Conservation (phyloP, 1,284 basidiomycete species). For the Puccinia coronata region DNA sequence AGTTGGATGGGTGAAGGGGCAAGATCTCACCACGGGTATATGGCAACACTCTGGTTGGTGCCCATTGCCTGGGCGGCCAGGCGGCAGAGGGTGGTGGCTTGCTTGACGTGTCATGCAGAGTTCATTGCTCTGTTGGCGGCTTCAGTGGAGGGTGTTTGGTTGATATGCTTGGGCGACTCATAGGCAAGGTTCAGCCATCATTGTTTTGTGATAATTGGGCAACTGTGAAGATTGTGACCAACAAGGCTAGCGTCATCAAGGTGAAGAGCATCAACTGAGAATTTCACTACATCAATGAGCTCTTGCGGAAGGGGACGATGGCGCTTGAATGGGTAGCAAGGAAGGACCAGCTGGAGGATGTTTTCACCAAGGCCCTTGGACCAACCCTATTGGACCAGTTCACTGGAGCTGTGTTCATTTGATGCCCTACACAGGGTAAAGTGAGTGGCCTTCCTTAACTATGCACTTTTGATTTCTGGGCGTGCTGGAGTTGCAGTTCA, state of each 20-base stretch:
- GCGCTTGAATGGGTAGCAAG: neutral
- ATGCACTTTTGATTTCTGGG: neutral
- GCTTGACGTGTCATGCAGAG: too few species aligned
- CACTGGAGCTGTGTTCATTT: neutral
- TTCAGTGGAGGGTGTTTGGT: neutral
- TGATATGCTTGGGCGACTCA: neutral
- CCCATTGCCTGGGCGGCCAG: too few species aligned
- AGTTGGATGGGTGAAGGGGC: too few species aligned
- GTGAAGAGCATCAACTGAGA: neutral
- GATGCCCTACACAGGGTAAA: neutral
- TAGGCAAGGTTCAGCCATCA: neutral
- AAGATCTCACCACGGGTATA: too few species aligned
- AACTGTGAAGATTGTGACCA: neutral
- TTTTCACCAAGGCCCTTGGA: constrained; percentile 12
- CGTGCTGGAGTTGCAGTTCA: neutral
- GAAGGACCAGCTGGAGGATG: neutral
- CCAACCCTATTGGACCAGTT: neutral
- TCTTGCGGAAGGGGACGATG: neutral
- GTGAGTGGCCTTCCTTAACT: neutral
- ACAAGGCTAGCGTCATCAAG: neutral
- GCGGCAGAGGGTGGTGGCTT: too few species aligned
- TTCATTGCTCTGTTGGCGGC: too few species aligned
- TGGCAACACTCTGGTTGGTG: too few species aligned
- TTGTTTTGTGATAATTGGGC: constrained; percentile 4
- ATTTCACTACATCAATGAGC: constrained; percentile 5